Conservation (phyloP, 257 asterid species). For the Nicotiana attenuata region DNA sequence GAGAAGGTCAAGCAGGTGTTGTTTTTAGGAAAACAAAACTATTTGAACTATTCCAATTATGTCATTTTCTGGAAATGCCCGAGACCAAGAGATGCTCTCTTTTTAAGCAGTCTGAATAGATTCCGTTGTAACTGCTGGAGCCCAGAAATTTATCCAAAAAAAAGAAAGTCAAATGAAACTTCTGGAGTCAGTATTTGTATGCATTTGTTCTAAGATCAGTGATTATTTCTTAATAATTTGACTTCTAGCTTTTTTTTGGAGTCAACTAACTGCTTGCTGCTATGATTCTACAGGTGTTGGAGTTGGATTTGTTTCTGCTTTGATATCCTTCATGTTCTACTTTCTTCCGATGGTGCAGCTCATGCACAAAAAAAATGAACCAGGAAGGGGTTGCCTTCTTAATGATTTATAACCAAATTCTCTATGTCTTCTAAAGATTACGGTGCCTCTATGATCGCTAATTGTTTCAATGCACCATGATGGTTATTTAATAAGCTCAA, state of each 20-base stretch:
- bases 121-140: background rate
- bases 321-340: constrained; percentile 62
- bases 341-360: background rate
- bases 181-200: background rate
- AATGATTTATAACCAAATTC: background rate
- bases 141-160: background rate
- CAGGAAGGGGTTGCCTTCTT: background rate
- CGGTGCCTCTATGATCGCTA: background rate
- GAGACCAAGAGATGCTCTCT: background rate
- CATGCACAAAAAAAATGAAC: background rate
- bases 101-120: constrained; percentile 5
- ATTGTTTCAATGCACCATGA: background rate
- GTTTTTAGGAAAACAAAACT: background rate
- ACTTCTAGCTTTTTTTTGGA: background rate
- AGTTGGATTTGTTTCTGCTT: constrained; percentile 95
- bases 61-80: constrained; percentile 5
- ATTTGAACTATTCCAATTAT: background rate
- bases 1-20: background rate
- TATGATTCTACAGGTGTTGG: constrained; percentile 79
- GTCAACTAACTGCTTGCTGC: constrained; percentile 16
- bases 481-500: background rate
- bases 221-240: background rate
- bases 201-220: background rate
- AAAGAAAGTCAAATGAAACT: background rate
- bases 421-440: background rate